Base-by-base conservation (phyloP, 768 basidiomycete genomes). In the Epithele typhae region DNA sequence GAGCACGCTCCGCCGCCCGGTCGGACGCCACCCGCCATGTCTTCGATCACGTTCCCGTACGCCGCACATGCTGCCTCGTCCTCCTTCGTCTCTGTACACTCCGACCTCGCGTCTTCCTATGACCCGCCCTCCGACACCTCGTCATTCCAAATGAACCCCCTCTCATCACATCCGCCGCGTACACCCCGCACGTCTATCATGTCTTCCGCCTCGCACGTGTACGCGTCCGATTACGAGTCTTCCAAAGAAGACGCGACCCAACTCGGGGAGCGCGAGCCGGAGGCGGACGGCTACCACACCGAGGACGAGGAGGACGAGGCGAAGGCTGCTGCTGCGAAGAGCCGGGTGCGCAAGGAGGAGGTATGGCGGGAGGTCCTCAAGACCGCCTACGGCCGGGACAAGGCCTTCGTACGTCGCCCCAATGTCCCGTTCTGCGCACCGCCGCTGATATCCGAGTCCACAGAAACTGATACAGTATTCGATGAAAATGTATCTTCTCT, bases 401-500 rank as follows among this genome's bases (percentile, higher is more conserved):
- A 92, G 68, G 79, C 81, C 23, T 84, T 92, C 60, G 89, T 92
- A 68, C 59, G 87, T 76, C 10, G 4, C 9, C 7, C 6, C 25
- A 6, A 25, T 27, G 11, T 17, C 33, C 36, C 37, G 27, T 37
- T 38, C 37, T 34, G 25, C 24, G 30, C 33, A 10, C 7, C 11
- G 15, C 23, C 35, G 52, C 42, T 58, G 40, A 27, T 39, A 3
- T 41, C 40, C n/a, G 14, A n/a, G 35, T 30, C 22, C 33, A 40
- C 53, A 92, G 89, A 92, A 92, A 90, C 58, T 91, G 45, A 80
- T 92, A 46, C 90, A 92, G 70, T 92, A 92, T 62, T 76, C 84
- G 19, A 78, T 92, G 51, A 79, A 79, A 38, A 67, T 90, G 41
- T 87, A 82, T 62, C 72, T 92, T 27, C 62, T 86, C 25, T 79